These are phyloP conservation scores for Zymoseptoria ardabiliae DNA, from an alignment of 2,329 filamentous ascomycete species.

Conservation along the genomic window DNA sequence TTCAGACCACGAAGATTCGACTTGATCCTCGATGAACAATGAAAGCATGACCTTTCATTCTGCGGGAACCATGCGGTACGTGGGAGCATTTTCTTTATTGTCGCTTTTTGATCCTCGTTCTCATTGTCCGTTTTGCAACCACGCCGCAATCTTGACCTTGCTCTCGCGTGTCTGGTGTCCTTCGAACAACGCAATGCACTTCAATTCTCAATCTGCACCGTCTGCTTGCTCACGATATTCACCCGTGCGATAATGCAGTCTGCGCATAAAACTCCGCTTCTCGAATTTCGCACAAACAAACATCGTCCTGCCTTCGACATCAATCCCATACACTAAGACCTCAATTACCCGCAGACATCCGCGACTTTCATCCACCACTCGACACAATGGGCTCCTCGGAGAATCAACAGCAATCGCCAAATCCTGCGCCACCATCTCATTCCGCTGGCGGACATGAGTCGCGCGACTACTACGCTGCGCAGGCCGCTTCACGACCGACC, in stretches of 20 bases:
- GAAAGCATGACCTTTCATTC: neutral
- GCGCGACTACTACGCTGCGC: constrained; percentile 52
- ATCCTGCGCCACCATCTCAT: constrained; percentile 50
- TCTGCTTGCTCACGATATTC: neutral
- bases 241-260: neutral
- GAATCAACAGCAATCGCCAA: constrained; percentile 48
- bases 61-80: neutral
- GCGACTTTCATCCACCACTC: neutral
- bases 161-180: neutral
- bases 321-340: neutral
- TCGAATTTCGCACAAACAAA: neutral
- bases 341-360: neutral
- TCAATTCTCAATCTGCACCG: neutral
- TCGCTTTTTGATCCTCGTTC: neutral
- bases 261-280: neutral
- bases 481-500: constrained; percentile 49
- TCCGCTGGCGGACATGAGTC: constrained; percentile 56
- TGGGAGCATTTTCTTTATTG: neutral
- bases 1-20: neutral
- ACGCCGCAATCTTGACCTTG: neutral
- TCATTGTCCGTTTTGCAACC: neutral
- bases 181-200: neutral
- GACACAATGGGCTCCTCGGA: constrained; percentile 41
- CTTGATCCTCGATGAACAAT: neutral
- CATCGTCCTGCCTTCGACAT: neutral